These are phyloP conservation scores for Blastocystis sp. DNA, from an alignment of 352 stramenopile species.

Conservation along the genomic window DNA sequence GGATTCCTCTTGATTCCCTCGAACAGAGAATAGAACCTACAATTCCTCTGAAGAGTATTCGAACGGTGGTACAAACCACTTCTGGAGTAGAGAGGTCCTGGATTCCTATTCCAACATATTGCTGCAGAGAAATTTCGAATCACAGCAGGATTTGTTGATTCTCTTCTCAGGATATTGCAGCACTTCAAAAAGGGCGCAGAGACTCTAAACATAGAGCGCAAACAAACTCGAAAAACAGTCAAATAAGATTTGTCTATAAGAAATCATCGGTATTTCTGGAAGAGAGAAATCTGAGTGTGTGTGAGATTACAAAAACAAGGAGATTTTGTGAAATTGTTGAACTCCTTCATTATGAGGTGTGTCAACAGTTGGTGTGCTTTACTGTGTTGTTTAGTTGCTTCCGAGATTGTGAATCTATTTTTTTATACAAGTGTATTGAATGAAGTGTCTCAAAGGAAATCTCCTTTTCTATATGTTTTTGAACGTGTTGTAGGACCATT, in stretches of 20 bases:
- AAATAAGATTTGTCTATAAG: neutral
- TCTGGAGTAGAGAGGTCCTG: neutral
- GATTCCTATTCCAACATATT: neutral
- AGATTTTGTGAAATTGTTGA: neutral
- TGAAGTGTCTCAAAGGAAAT: no score
- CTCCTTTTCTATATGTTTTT: no score
- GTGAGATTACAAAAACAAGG: neutral
- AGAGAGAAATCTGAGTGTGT: neutral
- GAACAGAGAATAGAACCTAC: slow-evolving; percentile 32
- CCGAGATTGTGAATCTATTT: no score
- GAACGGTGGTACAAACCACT: neutral
- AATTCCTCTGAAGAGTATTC: neutral
- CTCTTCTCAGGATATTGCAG: neutral
- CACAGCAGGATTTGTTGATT: neutral
- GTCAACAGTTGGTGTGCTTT: no score
- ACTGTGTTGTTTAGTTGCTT: no score
- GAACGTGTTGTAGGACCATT: no score
- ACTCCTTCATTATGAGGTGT: neutral
- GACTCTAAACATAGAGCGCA: neutral
- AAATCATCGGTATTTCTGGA: neutral
- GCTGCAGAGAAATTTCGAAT: neutral
- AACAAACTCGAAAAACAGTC: neutral
- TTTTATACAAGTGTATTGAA: no score
- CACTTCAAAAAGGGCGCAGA: neutral
- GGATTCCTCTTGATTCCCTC: neutral